Evolutionary conservation across 2,329 filamentous ascomycete species (phyloP).

Genomic region (Diplodia scrobiculata): DNA sequence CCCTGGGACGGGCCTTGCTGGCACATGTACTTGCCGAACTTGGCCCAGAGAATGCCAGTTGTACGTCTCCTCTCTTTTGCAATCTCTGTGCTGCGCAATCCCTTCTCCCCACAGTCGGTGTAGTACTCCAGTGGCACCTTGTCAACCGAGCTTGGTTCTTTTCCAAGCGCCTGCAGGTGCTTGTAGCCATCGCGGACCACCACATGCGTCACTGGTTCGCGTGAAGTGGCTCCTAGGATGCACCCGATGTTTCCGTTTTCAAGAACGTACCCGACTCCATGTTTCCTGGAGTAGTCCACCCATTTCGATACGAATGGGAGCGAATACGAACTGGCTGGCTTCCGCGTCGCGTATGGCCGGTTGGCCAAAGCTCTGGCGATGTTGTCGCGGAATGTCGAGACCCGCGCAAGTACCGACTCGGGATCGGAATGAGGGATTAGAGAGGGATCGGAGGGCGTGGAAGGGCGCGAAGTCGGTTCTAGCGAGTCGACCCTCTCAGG

Average conservation of each 20-base stretch:
- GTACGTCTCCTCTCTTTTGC: conserved; percentile 58
- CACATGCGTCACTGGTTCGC: conserved; percentile 67
- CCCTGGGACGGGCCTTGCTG: conserved; percentile 46
- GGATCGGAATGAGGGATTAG: conserved; percentile 48
- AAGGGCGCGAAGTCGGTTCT: not conserved
- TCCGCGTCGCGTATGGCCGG: conserved; percentile 40
- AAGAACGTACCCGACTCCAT: conserved; percentile 79
- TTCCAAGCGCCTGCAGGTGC: conserved; percentile 70
- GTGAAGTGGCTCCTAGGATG: conserved; percentile 52
- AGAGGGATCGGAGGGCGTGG: not conserved
- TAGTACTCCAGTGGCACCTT: conserved; percentile 66
- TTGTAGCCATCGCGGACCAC: conserved; percentile 71
- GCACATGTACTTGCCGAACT: conserved; percentile 71
- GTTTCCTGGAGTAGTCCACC: conserved; percentile 88
- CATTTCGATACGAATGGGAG: conserved; percentile 69
- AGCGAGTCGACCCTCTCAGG: conserved; percentile 27
- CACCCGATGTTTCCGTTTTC: conserved; percentile 80
- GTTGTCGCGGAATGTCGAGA: conserved; percentile 51
- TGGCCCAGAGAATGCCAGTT: conserved; percentile 64
- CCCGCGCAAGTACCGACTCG: conserved; percentile 48
- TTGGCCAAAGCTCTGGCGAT: conserved; percentile 49
- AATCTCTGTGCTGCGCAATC: conserved; percentile 65
- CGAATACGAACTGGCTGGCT: conserved; percentile 58
- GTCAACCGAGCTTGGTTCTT: conserved; percentile 51
- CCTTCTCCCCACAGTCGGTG: conserved; percentile 67